These are phyloP conservation scores for Psilocybe subaeruginosa DNA, from an alignment of 768 basidiomycete species.

Conservation along the genomic window DNA sequence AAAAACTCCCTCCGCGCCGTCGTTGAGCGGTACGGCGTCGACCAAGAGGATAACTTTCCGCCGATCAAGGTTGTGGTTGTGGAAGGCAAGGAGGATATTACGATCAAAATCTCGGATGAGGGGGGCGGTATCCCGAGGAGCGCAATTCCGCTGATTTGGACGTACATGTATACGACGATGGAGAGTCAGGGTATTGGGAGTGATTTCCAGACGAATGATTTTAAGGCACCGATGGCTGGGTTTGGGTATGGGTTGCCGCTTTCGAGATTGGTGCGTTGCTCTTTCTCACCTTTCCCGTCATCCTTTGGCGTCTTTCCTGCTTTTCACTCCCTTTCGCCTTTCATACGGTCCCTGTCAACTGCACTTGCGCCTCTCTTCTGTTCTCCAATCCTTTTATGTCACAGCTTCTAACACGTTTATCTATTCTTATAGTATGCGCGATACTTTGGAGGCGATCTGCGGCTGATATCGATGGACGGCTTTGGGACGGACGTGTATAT, in stretches of 20 bases:
- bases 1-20: conserved; percentile 98
- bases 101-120: conserved; percentile 98
- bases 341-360: no score
- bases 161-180: conserved; percentile 96
- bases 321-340: no score
- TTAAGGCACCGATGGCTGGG: conserved; percentile 98
- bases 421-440: conserved; percentile 74
- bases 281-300: neutral
- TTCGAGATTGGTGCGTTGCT: conserved; percentile 74
- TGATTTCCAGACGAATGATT: conserved; percentile 84
- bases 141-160: conserved; percentile 96
- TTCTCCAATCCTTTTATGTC: no score
- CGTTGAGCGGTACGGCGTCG: conserved; percentile 88
- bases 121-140: conserved; percentile 92
- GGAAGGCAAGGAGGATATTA: conserved; percentile 97
- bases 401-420: no score
- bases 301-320: neutral
- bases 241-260: conserved; percentile 94
- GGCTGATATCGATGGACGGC: conserved; percentile 98
- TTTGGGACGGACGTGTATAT: conserved; percentile 95
- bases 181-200: conserved; percentile 71
- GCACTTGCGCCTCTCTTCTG: no score
- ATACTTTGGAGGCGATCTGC: conserved; percentile 93
- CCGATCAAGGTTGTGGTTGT: conserved; percentile 95
- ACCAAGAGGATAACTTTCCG: conserved; percentile 78